Evolutionary conservation across 75 land plant genomes (phyloP).

Genomic region (Pinus taeda): DNA sequence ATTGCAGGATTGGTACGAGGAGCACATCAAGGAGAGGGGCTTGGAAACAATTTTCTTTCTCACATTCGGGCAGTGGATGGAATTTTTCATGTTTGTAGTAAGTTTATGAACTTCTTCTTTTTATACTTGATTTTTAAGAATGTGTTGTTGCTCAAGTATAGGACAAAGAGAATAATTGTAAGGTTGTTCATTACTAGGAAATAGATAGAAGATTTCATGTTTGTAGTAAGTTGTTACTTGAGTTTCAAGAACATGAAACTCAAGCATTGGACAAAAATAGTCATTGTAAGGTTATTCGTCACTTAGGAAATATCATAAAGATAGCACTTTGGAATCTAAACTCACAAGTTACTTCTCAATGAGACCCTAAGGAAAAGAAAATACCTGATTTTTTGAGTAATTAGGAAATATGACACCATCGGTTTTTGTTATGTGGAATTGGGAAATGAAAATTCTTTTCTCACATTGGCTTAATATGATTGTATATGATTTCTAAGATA

Average conservation of each 20-base stretch:
- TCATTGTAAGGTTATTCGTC: background rate
- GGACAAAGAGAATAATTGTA: background rate
- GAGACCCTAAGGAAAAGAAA: background rate
- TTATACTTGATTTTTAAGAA: too few species aligned
- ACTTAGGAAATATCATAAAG: too few species aligned
- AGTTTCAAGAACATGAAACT: background rate
- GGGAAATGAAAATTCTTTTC: too few species aligned
- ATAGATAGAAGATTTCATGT: slow-evolving; percentile 24
- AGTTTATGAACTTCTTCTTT: slow-evolving; percentile 20
- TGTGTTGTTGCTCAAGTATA: background rate
- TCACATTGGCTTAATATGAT: too few species aligned
- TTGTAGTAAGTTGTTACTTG: slow-evolving; percentile 56
- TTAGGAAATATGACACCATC: too few species aligned
- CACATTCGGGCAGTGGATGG: slow-evolving; percentile 99
- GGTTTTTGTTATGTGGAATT: too few species aligned
- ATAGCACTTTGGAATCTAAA: too few species aligned
- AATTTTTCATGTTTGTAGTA: slow-evolving; percentile 97
- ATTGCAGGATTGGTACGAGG: slow-evolving; percentile 98
- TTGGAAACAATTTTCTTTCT: slow-evolving; percentile 94
- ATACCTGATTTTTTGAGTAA: background rate
- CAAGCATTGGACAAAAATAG: background rate
- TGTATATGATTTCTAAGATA: too few species aligned
- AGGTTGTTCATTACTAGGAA: background rate
- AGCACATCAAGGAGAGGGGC: slow-evolving; percentile 94
- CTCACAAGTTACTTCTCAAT: background rate